These are phyloP conservation scores for Debaryomycetaceae sp. DNA, from an alignment of 1,139 yeast genomes.

Conservation along the genomic window DNA sequence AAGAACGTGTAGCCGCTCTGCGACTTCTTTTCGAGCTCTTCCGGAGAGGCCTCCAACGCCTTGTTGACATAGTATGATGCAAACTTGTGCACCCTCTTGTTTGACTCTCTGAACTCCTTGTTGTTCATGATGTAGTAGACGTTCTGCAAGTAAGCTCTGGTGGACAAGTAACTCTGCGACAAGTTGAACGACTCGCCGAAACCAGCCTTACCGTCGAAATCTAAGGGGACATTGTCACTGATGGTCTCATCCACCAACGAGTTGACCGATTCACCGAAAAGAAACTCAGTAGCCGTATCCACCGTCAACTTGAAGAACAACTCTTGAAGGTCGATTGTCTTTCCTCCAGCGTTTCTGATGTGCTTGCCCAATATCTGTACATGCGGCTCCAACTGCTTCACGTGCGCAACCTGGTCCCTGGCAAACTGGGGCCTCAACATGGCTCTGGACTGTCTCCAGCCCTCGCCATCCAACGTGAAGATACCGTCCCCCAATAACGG, in stretches of 20 bases:
- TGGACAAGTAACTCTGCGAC: conserved; percentile 27
- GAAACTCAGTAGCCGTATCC: conserved; percentile 51
- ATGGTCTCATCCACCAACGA: conserved; percentile 21
- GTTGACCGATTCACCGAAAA: conserved; percentile 46
- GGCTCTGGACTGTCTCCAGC: conserved; percentile 56
- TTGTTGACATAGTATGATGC: conserved; percentile 30
- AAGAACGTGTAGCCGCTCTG: conserved; percentile 39
- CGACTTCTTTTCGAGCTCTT: conserved; percentile 36
- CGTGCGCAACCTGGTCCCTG: conserved; percentile 47
- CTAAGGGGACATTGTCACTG: conserved; percentile 9
- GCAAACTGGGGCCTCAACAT: conserved; percentile 55
- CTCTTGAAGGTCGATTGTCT: conserved; percentile 33
- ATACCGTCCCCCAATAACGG: conserved; percentile 56
- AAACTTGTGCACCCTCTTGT: conserved; percentile 30
- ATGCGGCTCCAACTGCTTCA: conserved; percentile 44
- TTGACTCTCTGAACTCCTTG: conserved; percentile 25
- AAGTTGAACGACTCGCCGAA: conserved; percentile 27
- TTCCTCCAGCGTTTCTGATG: conserved; percentile 19
- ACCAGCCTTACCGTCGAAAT: conserved; percentile 18
- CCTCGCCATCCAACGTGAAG: conserved; percentile 53
- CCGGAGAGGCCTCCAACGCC: conserved; percentile 27
- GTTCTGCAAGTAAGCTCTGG: conserved; percentile 26
- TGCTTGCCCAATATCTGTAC: conserved; percentile 33
- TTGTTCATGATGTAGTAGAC: conserved; percentile 28
- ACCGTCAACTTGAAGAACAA: conserved; percentile 39